These are phyloP conservation scores for Flagelloscypha sp. DNA, from an alignment of 768 basidiomycete genomes.

Conservation along the genomic window DNA sequence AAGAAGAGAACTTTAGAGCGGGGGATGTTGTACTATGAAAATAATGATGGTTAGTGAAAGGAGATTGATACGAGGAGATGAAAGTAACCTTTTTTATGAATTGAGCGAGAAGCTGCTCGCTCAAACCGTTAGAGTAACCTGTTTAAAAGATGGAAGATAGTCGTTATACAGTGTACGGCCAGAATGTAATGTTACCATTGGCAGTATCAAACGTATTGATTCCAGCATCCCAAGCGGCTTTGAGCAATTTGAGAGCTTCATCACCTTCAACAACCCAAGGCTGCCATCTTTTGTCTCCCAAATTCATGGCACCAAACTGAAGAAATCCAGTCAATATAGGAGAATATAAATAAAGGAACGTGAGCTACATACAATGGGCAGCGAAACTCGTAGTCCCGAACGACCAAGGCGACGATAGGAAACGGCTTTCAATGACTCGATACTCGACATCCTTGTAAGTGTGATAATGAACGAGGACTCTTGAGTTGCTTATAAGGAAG, in stretches of 20 bases:
- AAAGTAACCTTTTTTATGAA: conserved; percentile 25
- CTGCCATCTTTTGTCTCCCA: conserved; percentile 28
- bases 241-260: conserved; percentile 32
- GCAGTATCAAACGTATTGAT: conserved; percentile 31
- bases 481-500: no score
- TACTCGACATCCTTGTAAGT: no score
- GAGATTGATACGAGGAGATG: conserved; percentile 5
- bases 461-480: no score
- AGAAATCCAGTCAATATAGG: no score
- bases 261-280: conserved; percentile 38
- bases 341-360: no score
- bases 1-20: conserved; percentile 14
- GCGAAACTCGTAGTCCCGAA: no score
- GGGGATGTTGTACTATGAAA: conserved; percentile 18
- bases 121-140: conserved; percentile 30
- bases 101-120: conserved; percentile 33
- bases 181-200: no score
- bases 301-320: conserved; percentile 44
- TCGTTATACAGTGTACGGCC: no score
- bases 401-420: no score
- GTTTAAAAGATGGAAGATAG: no score
- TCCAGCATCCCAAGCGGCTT: conserved; percentile 31
- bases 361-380: no score
- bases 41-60: neutral
- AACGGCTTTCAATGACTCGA: no score